A percentile compares a stretch with the other conserved stretches of the same genome.
Evolutionary conservation across 257 asterid genomes (phyloP).

Genomic region (Solanum lignicaule): DNA sequence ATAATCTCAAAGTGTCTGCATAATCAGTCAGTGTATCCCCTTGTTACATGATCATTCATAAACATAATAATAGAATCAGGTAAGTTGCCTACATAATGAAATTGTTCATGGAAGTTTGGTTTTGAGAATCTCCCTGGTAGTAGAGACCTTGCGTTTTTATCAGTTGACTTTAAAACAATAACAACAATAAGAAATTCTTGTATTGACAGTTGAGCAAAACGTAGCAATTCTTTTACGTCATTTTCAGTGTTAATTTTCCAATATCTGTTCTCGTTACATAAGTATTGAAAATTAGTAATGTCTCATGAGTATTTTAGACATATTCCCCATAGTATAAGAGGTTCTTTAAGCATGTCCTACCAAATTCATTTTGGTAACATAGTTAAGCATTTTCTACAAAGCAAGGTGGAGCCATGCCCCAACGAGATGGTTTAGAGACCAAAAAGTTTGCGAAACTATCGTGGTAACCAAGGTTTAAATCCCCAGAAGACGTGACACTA

Average conservation of each 20-base stretch:
- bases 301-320: neutral
- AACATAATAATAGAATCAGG: neutral
- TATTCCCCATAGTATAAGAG: neutral
- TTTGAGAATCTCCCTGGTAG: neutral
- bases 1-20: neutral
- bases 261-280: neutral
- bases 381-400: neutral
- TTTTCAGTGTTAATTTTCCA: neutral
- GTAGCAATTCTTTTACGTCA: neutral
- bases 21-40: neutral
- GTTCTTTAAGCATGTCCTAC: neutral
- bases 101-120: too few species aligned
- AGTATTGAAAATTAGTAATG: neutral
- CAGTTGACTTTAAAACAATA: neutral
- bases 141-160: neutral
- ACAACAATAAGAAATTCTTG: neutral
- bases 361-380: neutral
- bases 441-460: neutral
- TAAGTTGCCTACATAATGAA: neutral
- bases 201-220: neutral
- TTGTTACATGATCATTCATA: neutral
- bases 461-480: neutral
- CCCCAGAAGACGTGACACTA: neutral
- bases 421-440: neutral
- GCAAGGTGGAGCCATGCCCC: neutral